Evolutionary conservation across 2,329 filamentous ascomycete genomes (phyloP).

Genomic region (Anisogramma anomala): DNA sequence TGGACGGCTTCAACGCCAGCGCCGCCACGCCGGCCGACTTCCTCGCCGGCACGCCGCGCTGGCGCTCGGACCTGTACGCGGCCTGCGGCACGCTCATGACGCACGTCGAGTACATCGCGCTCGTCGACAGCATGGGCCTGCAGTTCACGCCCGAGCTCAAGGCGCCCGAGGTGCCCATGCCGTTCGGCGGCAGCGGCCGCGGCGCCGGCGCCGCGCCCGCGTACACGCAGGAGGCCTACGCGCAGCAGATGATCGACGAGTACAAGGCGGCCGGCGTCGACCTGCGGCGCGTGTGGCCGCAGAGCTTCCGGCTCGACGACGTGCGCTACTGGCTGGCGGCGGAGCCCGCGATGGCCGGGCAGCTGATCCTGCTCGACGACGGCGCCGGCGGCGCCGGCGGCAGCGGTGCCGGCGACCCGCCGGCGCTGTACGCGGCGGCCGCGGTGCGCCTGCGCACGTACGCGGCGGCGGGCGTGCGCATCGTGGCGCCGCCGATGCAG

Average conservation of each 20-base stretch:
- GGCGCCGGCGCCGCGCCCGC: constrained; percentile 31
- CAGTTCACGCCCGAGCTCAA: constrained; percentile 59
- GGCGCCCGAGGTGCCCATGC: constrained; percentile 58
- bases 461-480: constrained; percentile 44
- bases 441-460: constrained; percentile 45
- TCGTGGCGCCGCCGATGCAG: constrained; percentile 51
- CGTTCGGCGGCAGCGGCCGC: constrained; percentile 32
- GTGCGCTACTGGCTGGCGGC: constrained; percentile 55
- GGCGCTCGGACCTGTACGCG: constrained; percentile 54
- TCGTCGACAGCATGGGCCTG: constrained; percentile 46
- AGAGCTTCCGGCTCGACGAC: constrained; percentile 55
- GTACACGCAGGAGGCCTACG: constrained; percentile 55
- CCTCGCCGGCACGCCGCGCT: constrained; percentile 46
- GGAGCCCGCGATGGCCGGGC: constrained; percentile 47
- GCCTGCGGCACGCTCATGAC: constrained; percentile 51
- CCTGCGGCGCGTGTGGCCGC: constrained; percentile 44
- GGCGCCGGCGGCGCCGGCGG: constrained; percentile 35
- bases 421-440: constrained; percentile 32
- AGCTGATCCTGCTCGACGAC: constrained; percentile 55
- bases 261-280: constrained; percentile 43
- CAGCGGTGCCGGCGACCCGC: constrained; percentile 43
- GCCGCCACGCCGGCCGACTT: constrained; percentile 47
- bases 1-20: constrained; percentile 51
- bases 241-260: constrained; percentile 52
- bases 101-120: constrained; percentile 49